Evolutionary conservation across 768 basidiomycete genomes (phyloP), one percentile per base, ranked within the genome.

Genomic region (Russula emetica): DNA sequence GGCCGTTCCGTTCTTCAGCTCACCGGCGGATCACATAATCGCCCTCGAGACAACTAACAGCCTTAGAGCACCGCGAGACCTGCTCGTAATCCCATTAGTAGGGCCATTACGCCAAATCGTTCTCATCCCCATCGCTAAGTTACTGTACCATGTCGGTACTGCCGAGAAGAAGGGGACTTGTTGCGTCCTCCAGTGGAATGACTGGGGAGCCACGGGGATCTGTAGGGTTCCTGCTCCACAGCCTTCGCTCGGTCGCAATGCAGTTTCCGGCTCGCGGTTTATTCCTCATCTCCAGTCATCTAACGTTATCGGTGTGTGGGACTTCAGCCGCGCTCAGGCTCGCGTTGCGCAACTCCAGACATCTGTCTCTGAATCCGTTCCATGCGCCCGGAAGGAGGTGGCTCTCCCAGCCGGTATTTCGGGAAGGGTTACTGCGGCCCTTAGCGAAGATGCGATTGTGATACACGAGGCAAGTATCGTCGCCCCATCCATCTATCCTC

Each of bases 381-480:
- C 26, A 10, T 59, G 32, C 26, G 51, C 30, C 7, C 34, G 22
- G 28, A 30, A 36, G 18, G 52, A 63, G 13, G 44, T 40, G 10
- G 44, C 9, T 14, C 51, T 54, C 36, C 62, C 52, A 16, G 18
- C 10, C 18, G 26, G 34, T 26, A 63, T 58, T 38, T 16, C 8
- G 16, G 57, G 51, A 45, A 28, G 6, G 8, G 51, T 54, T 26
- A 26, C 34, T 18, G 57, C 51, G 20, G 52, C 26, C 4, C 54
- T 63, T 38, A 59, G 57, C 18, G 62, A 63, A n/a, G 62, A 63
- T 42, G 62, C 36, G 42, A 58, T 63, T 57, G 51, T 63, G 30
- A 47, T 63, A 47, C 26, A 26, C 52, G 58, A 64, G 53, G 63
- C 30, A 18, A 36, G 63, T 60, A 49, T 51, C 30, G 2, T 45